phyloP scores from a whole-genome alignment of 2,329 filamentous ascomycete species.

The Colletotrichum abscissum region DNA sequence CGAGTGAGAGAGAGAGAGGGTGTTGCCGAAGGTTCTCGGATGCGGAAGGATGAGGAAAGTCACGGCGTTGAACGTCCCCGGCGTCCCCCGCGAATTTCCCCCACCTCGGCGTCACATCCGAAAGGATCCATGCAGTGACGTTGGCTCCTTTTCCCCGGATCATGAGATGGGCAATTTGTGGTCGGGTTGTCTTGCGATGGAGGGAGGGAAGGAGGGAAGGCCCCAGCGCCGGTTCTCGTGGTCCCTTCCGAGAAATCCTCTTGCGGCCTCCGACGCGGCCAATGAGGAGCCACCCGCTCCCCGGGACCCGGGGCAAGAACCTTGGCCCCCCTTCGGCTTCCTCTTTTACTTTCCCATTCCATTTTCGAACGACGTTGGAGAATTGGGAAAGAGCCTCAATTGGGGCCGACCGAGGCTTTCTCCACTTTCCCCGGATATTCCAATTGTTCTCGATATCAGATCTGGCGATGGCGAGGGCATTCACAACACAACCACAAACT shows the following conservation, averaged over 20 bases:
- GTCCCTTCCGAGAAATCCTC: conserved; percentile 35
- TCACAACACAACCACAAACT: not conserved
- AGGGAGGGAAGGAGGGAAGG: not conserved
- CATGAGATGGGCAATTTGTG: not conserved
- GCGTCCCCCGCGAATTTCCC: not conserved
- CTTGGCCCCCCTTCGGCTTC: conserved; percentile 25
- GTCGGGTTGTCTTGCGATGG: conserved; percentile 1
- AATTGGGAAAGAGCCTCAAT: conserved; percentile 18
- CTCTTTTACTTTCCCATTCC: not conserved
- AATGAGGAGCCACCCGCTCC: conserved; percentile 25
- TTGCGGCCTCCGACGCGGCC: conserved; percentile 16
- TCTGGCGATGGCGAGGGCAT: conserved; percentile 13
- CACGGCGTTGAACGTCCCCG: not conserved
- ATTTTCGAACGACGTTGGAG: not conserved
- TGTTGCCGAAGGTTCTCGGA: not conserved
- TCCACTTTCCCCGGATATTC: conserved; percentile 9
- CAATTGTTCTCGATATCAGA: conserved; percentile 7
- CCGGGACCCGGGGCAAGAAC: conserved; percentile 17
- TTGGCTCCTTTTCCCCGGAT: not conserved
- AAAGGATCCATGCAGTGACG: not conserved
- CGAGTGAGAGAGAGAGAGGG: not conserved
- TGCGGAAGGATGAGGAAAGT: not conserved
- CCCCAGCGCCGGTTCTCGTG: conserved; percentile 32
- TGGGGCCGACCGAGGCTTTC: not conserved
- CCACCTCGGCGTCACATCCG: not conserved